These are phyloP conservation scores for Candida hungchunana DNA, from an alignment of 805 yeast genomes.

Conservation along the genomic window DNA sequence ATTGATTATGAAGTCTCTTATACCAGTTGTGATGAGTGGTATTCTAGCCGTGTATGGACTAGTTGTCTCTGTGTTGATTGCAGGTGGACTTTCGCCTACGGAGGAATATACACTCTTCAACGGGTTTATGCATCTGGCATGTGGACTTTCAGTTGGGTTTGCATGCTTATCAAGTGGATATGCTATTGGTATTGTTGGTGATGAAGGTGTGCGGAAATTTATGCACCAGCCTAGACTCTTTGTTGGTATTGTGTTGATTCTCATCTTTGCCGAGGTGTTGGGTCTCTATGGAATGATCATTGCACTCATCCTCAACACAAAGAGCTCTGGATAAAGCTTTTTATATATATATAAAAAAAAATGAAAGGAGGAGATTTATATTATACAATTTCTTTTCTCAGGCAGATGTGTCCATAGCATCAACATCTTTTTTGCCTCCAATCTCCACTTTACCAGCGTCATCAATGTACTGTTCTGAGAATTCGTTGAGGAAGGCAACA, in stretches of 20 bases:
- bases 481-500: conserved; percentile 76
- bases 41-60: conserved; percentile 94
- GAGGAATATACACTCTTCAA: conserved; percentile 81
- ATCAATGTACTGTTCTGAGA: conserved; percentile 64
- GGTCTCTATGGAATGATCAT: conserved; percentile 93
- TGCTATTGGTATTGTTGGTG: conserved; percentile 93
- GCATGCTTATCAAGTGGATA: conserved; percentile 96
- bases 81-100: conserved; percentile 80
- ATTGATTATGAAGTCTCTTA: conserved; percentile 88
- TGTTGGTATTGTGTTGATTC: conserved; percentile 84
- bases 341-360: neutral
- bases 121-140: conserved; percentile 97
- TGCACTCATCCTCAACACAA: conserved; percentile 87
- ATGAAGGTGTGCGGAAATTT: conserved; percentile 83
- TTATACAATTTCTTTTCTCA: conserved; percentile 6
- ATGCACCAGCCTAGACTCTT: conserved; percentile 86
- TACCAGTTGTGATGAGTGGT: conserved; percentile 98
- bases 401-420: conserved; percentile 37
- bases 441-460: conserved; percentile 71
- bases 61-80: conserved; percentile 93
- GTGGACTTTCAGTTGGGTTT: conserved; percentile 95
- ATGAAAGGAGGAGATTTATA: neutral
- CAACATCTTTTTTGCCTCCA: conserved; percentile 31
- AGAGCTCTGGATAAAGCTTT: conserved; percentile 45
- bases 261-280: conserved; percentile 87